phyloP scores from a whole-genome alignment of 257 asterid genomes.

The Schizonepeta tenuifolia region DNA sequence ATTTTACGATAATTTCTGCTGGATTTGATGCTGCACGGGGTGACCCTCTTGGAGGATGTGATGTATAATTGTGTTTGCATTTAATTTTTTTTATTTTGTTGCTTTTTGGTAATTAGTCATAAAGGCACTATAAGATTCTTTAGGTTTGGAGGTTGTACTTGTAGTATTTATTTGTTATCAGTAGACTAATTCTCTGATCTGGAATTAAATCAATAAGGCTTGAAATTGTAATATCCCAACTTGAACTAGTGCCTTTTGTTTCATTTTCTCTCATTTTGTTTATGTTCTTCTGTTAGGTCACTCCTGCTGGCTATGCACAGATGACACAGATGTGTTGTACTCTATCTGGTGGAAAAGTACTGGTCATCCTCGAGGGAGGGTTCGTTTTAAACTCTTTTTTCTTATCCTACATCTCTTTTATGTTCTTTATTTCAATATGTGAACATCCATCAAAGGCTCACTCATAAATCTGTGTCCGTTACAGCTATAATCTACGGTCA shows the following conservation, averaged over 20 bases:
- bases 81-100: not conserved
- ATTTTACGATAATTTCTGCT: slow-evolving; percentile 93
- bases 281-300: slow-evolving; percentile 52
- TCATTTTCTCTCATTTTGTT: slow-evolving; percentile 10
- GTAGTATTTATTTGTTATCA: slow-evolving; percentile 12
- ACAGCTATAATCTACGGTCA: slow-evolving; percentile 96
- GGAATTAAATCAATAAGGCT: slow-evolving; percentile 19
- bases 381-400: slow-evolving; percentile 25
- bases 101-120: slow-evolving; percentile 5
- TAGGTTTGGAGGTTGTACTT: slow-evolving; percentile 21
- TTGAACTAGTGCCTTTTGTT: slow-evolving; percentile 6
- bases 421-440: slow-evolving; percentile 20
- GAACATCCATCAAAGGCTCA: slow-evolving; percentile 24
- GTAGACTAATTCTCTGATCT: slow-evolving; percentile 16
- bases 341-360: slow-evolving; percentile 83
- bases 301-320: slow-evolving; percentile 91
- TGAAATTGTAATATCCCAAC: slow-evolving; percentile 13
- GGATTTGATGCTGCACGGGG: slow-evolving; percentile 99
- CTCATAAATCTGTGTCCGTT: slow-evolving; percentile 30
- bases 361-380: slow-evolving; percentile 99
- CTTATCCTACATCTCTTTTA: slow-evolving; percentile 16
- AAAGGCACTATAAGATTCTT: slow-evolving; percentile 26
- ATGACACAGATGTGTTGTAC: slow-evolving; percentile 83
- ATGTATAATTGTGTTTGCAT: slow-evolving; percentile 53
- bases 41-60: slow-evolving; percentile 98